Evolutionary conservation across 768 basidiomycete genomes (phyloP).

Genomic region (Lactarius akahatsu): DNA sequence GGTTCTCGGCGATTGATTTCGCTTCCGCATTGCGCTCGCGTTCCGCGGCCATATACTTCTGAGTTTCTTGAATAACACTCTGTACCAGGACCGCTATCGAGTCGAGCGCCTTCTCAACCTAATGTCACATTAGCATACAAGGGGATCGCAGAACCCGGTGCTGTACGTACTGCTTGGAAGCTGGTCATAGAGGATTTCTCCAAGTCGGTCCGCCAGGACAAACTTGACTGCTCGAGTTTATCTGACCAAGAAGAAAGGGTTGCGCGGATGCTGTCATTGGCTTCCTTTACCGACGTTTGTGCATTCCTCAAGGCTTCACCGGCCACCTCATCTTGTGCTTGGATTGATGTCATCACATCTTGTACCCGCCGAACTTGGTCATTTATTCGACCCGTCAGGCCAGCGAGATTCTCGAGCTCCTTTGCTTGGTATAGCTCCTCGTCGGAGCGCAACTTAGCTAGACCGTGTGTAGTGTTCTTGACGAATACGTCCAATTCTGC

Average conservation of each 20-base stretch:
- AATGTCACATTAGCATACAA: slow-evolving; percentile 10
- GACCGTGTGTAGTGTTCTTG: slow-evolving; percentile 53
- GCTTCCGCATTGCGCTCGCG: slow-evolving; percentile 50
- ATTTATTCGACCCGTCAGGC: slow-evolving; percentile 54
- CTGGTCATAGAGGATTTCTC: slow-evolving; percentile 45
- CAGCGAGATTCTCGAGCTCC: slow-evolving; percentile 53
- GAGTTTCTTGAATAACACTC: slow-evolving; percentile 54
- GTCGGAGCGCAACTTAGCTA: slow-evolving; percentile 53
- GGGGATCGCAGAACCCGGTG: not conserved
- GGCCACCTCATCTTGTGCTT: slow-evolving; percentile 55
- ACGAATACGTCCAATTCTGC: slow-evolving; percentile 62
- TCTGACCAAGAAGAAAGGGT: slow-evolving; percentile 58
- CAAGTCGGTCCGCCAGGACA: slow-evolving; percentile 48
- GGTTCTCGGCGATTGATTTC: slow-evolving; percentile 47
- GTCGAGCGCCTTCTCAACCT: slow-evolving; percentile 59
- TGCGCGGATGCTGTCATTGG: slow-evolving; percentile 51
- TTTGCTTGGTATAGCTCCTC: slow-evolving; percentile 54
- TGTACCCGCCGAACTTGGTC: slow-evolving; percentile 57
- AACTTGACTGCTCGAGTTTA: slow-evolving; percentile 49
- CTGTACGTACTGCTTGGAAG: slow-evolving; percentile 43
- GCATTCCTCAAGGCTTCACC: slow-evolving; percentile 50
- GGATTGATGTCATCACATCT: slow-evolving; percentile 52
- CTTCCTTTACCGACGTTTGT: slow-evolving; percentile 50
- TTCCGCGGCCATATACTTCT: slow-evolving; percentile 56
- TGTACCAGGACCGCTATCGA: slow-evolving; percentile 61